These are phyloP conservation scores for Cutaneotrichosporon cyanovorans DNA, from an alignment of 1,284 basidiomycete genomes.

Conservation along the genomic window DNA sequence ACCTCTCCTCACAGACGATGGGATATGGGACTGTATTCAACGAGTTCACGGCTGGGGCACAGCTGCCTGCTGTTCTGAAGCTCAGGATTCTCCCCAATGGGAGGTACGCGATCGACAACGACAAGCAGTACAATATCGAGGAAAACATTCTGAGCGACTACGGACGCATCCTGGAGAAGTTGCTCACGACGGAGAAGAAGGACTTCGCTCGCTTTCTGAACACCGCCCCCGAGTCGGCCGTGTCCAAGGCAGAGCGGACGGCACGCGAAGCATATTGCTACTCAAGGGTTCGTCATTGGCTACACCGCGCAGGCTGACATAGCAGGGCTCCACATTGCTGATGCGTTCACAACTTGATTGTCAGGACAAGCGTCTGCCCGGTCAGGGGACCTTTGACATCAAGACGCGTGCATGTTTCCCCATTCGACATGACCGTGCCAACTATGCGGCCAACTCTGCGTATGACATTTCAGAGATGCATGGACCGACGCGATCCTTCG, in stretches of 20 bases:
- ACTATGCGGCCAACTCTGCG: slow-evolving; percentile 72
- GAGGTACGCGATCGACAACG: slow-evolving; percentile 72
- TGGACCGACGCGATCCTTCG: slow-evolving; percentile 67
- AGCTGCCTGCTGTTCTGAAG: slow-evolving; percentile 65
- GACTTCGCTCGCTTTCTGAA: slow-evolving; percentile 63
- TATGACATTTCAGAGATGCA: slow-evolving; percentile 61
- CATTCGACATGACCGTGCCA: slow-evolving; percentile 77
- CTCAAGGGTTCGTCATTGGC: slow-evolving; percentile 54
- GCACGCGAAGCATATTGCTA: slow-evolving; percentile 70
- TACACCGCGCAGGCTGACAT: slow-evolving; percentile 49
- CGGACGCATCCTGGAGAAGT: slow-evolving; percentile 84
- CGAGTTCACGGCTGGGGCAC: slow-evolving; percentile 71
- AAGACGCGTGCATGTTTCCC: slow-evolving; percentile 85
- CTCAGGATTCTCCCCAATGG: slow-evolving; percentile 53
- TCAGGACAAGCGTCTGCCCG: slow-evolving; percentile 69
- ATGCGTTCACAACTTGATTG: slow-evolving; percentile 97
- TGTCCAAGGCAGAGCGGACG: slow-evolving; percentile 42
- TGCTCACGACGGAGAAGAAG: slow-evolving; percentile 61
- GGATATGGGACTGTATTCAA: slow-evolving; percentile 56
- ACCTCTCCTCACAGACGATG: slow-evolving; percentile 55
- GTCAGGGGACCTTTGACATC: slow-evolving; percentile 87
- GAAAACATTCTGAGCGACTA: slow-evolving; percentile 74
- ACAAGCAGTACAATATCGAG: slow-evolving; percentile 50
- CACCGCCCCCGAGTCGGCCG: slow-evolving; percentile 43
- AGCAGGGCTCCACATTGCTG: slow-evolving; percentile 54